Evolutionary conservation across 2,329 filamentous ascomycete species (phyloP).

Genomic region (Calycina marina): DNA sequence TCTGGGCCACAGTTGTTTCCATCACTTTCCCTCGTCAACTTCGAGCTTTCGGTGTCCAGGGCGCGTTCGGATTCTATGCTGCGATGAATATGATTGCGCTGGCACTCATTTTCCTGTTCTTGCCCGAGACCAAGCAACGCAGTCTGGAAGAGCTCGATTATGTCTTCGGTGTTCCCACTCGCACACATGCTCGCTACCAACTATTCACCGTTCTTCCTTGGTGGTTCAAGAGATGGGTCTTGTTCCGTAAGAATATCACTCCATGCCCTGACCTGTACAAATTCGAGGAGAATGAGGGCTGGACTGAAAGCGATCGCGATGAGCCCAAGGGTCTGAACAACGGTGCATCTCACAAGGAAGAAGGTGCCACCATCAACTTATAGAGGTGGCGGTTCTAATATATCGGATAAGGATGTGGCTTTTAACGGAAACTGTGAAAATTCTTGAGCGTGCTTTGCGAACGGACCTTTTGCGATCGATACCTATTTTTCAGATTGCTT

Average conservation of each 20-base stretch:
- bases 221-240: constrained; percentile 33
- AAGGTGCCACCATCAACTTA: too few species aligned
- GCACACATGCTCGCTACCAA: constrained; percentile 15
- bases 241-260: not conserved
- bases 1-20: constrained; percentile 45
- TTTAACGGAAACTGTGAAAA: too few species aligned
- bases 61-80: constrained; percentile 38
- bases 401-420: too few species aligned
- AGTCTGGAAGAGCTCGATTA: constrained; percentile 26
- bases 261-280: constrained; percentile 1
- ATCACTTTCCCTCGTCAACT: constrained; percentile 28
- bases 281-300: constrained; percentile 1
- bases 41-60: constrained; percentile 16
- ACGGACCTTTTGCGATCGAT: too few species aligned
- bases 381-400: too few species aligned
- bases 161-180: constrained; percentile 29
- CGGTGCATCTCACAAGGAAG: not conserved
- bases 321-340: not conserved
- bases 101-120: constrained; percentile 37
- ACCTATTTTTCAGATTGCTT: too few species aligned
- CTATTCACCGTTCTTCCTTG: constrained; percentile 41
- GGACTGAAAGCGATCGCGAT: constrained; percentile 1
- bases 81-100: constrained; percentile 39
- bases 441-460: too few species aligned
- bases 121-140: constrained; percentile 41